Conservation (phyloP, 352 stramenopile species). For the Pythium pyrilobum region DNA sequence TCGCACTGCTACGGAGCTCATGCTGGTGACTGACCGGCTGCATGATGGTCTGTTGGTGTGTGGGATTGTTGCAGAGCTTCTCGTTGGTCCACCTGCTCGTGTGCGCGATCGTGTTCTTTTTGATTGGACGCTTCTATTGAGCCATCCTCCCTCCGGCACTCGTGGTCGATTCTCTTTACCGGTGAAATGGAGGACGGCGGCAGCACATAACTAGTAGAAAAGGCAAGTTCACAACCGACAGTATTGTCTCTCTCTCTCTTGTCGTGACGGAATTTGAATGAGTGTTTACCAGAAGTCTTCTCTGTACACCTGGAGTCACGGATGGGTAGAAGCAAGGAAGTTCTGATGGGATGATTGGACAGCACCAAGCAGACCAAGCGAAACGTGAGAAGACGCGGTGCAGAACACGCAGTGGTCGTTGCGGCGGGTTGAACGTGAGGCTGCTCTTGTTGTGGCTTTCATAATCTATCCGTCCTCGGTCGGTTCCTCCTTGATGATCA, state of each 20-base stretch:
- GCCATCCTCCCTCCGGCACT: not conserved
- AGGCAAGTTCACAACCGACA: too few species aligned
- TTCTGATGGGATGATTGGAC: too few species aligned
- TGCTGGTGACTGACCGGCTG: not conserved
- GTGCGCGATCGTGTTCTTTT: slow-evolving; percentile 87
- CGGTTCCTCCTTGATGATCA: not conserved
- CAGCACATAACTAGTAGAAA: not conserved
- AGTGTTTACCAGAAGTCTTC: too few species aligned
- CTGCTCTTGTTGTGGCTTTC: not conserved
- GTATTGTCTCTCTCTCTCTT: too few species aligned
- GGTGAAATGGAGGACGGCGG: not conserved
- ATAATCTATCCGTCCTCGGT: slow-evolving; percentile 8
- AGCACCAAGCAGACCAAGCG: too few species aligned
- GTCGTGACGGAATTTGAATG: too few species aligned
- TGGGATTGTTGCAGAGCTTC: slow-evolving; percentile 38
- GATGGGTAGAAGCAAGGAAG: too few species aligned
- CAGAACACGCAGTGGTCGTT: too few species aligned
- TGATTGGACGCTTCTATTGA: slow-evolving; percentile 83
- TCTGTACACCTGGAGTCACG: too few species aligned
- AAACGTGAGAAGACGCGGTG: too few species aligned
- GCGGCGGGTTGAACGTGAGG: not conserved
- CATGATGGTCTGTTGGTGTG: slow-evolving; percentile 2
- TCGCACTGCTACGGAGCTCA: not conserved
- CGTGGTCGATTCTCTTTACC: not conserved
- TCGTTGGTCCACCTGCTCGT: slow-evolving; percentile 79